Conservation (phyloP, 176 grass and related monocot species). For the Carex littledalei region DNA sequence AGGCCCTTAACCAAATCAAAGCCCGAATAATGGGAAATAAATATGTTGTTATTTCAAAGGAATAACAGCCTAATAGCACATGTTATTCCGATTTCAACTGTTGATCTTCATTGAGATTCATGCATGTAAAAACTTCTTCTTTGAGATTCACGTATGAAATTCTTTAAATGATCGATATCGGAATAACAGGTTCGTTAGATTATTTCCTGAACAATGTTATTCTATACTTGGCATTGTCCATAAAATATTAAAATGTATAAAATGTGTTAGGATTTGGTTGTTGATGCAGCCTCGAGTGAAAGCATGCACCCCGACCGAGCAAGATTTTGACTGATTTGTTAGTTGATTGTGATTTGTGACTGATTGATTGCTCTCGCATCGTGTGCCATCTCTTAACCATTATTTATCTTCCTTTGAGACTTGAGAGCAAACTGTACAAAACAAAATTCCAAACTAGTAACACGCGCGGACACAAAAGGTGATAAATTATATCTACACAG, state of each 20-base stretch:
- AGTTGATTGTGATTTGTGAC: constrained; percentile 6
- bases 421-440: not conserved
- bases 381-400: not conserved
- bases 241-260: not conserved
- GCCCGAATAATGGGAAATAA: not conserved
- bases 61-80: no score
- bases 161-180: no score
- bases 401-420: no score
- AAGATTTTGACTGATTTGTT: not conserved
- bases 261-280: not conserved
- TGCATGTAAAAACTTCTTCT: no score
- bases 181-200: no score
- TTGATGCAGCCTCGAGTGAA: not conserved
- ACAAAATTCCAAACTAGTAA: not conserved
- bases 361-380: not conserved
- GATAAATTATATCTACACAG: no score
- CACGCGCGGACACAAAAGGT: no score
- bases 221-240: not conserved
- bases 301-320: not conserved
- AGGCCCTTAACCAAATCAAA: no score
- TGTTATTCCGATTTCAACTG: no score
- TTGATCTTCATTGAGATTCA: no score
- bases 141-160: no score
- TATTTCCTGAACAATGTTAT: not conserved
- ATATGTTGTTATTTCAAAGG: no score